These are phyloP conservation scores for Ascosphaera apis DNA, from an alignment of 2,329 filamentous ascomycete genomes.

Conservation along the genomic window DNA sequence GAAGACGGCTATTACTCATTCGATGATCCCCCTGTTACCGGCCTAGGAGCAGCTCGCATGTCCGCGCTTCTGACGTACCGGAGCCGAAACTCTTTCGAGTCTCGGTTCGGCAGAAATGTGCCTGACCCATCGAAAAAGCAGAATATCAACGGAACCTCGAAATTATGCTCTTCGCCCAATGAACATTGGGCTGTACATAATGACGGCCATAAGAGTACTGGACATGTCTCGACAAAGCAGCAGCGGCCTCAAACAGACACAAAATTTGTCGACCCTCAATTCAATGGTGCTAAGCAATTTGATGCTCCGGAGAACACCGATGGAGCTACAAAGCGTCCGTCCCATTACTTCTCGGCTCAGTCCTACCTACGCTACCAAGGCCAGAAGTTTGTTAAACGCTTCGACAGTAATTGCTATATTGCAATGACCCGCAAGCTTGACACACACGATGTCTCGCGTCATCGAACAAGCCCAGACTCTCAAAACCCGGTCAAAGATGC, in stretches of 20 bases:
- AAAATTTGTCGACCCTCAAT: constrained; percentile 40
- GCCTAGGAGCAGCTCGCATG: constrained; percentile 88
- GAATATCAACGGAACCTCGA: constrained; percentile 49
- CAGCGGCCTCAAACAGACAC: constrained; percentile 8
- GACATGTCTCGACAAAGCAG: constrained; percentile 17
- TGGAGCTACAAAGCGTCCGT: constrained; percentile 21
- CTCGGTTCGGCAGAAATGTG: constrained; percentile 78
- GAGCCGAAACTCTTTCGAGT: constrained; percentile 90
- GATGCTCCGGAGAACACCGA: constrained; percentile 15
- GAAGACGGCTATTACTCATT: constrained; percentile 89
- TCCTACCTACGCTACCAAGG: constrained; percentile 95
- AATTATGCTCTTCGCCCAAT: constrained; percentile 37
- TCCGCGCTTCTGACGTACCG: constrained; percentile 86
- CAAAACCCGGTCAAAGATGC: constrained; percentile 41
- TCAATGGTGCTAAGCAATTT: constrained; percentile 40
- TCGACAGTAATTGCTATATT: constrained; percentile 98
- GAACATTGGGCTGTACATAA: constrained; percentile 66
- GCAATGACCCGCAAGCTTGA: constrained; percentile 95
- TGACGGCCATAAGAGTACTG: constrained; percentile 47
- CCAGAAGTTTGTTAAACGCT: constrained; percentile 86
- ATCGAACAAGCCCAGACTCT: constrained; percentile 29
- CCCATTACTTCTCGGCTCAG: constrained; percentile 94
- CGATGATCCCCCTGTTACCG: constrained; percentile 62
- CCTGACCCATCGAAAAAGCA: constrained; percentile 67
- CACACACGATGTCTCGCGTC: constrained; percentile 79